Percentiles rank a stretch among this genome's conserved stretches.
These are phyloP conservation scores for Solanum tacnaense DNA, from an alignment of 257 asterid genomes.

Conservation along the genomic window DNA sequence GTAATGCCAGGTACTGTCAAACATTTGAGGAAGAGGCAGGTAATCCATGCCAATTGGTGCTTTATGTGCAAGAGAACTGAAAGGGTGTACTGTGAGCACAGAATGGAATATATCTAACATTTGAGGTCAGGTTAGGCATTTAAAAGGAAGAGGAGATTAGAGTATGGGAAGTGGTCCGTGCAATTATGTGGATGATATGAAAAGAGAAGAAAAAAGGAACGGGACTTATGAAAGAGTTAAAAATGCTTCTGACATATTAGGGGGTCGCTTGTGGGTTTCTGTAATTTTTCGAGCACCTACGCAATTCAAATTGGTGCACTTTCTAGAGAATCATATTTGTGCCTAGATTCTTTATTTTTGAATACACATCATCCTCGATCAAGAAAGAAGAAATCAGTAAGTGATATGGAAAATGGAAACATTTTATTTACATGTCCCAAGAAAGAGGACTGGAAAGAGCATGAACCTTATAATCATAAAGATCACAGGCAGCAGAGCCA, in stretches of 20 bases:
- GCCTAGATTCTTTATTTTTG: background rate
- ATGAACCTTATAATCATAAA: conserved; percentile 78
- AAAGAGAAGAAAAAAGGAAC: background rate
- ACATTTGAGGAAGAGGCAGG: background rate
- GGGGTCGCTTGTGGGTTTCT: background rate
- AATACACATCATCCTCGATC: background rate
- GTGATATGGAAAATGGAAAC: background rate
- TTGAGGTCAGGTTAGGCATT: background rate
- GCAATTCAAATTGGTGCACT: background rate
- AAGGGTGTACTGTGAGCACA: background rate
- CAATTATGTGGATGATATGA: background rate
- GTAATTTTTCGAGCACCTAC: background rate
- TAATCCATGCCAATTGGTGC: background rate
- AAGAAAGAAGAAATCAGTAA: background rate
- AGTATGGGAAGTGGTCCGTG: background rate
- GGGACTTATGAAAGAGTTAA: background rate
- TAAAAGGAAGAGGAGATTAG: background rate
- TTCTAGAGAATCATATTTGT: background rate
- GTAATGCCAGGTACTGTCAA: background rate
- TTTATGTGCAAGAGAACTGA: background rate
- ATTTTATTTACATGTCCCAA: background rate
- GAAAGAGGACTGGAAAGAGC: conserved; percentile 1
- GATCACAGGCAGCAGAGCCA: conserved; percentile 83
- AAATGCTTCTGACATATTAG: background rate
- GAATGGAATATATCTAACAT: background rate